A percentile compares a stretch with the other conserved stretches of the same genome.
Conservation (phyloP, 257 asterid species). For the Knoxia roxburghii region DNA sequence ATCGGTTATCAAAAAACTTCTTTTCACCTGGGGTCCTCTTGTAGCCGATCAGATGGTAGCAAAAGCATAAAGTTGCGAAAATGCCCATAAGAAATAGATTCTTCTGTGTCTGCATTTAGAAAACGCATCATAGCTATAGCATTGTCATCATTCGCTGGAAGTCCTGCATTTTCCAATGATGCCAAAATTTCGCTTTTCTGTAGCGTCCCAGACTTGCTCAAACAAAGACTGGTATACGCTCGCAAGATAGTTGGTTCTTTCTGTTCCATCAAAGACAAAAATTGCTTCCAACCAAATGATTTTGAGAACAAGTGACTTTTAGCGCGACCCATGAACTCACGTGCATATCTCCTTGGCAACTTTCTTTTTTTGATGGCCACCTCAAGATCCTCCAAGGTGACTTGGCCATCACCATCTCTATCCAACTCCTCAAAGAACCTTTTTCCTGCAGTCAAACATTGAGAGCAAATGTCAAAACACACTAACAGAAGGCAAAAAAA, state of each 20-base stretch:
- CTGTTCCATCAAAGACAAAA: conserved; percentile 92
- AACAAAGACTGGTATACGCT: conserved; percentile 93
- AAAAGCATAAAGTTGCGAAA: conserved; percentile 94
- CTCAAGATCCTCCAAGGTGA: conserved; percentile 96
- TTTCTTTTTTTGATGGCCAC: conserved; percentile 89
- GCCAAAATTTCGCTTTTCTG: conserved; percentile 90
- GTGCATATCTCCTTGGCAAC: conserved; percentile 85
- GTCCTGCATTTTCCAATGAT: conserved; percentile 85
- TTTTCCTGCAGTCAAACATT: conserved; percentile 53
- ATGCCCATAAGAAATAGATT: conserved; percentile 97
- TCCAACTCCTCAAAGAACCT: conserved; percentile 94
- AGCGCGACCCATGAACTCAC: conserved; percentile 89
- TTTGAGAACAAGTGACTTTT: conserved; percentile 83
- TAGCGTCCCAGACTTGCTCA: conserved; percentile 95
- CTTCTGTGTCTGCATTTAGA: conserved; percentile 81
- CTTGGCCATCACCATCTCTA: conserved; percentile 98
- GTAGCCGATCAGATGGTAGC: conserved; percentile 94
- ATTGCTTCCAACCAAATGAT: conserved; percentile 98
- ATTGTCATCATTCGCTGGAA: conserved; percentile 97
- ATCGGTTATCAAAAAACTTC: neutral
- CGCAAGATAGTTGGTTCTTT: conserved; percentile 97
- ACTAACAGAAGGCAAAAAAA: neutral
- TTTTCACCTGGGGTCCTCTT: conserved; percentile 94
- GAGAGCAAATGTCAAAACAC: neutral
- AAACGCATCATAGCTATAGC: conserved; percentile 99